These are phyloP conservation scores for Metschnikowia dekortorum DNA, from an alignment of 805 yeast genomes.

Conservation along the genomic window DNA sequence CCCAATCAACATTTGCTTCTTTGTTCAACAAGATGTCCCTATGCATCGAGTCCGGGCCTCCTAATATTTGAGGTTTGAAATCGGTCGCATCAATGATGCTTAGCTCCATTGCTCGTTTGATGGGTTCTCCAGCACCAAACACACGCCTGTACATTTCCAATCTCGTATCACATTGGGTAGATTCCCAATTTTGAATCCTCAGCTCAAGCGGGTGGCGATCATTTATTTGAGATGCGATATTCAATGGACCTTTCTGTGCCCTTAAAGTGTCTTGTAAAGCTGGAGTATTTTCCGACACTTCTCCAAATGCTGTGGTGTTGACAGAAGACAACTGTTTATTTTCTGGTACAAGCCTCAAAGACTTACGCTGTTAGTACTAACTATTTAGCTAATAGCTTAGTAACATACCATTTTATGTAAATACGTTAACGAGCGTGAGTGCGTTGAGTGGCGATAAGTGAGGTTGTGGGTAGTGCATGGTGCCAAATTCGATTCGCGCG, in stretches of 20 bases:
- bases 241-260: slow-evolving; percentile 59
- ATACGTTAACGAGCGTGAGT: background rate
- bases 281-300: slow-evolving; percentile 61
- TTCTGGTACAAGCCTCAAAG: slow-evolving; percentile 55
- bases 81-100: slow-evolving; percentile 66
- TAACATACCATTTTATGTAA: slow-evolving; percentile 10
- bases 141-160: slow-evolving; percentile 76
- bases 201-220: slow-evolving; percentile 83
- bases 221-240: slow-evolving; percentile 58
- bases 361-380: slow-evolving; percentile 23
- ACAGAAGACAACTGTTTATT: slow-evolving; percentile 42
- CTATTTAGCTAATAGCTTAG: background rate
- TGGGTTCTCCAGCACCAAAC: slow-evolving; percentile 92
- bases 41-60: slow-evolving; percentile 59
- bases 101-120: slow-evolving; percentile 86
- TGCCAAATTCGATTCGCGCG: slow-evolving; percentile 1
- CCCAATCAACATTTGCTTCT: slow-evolving; percentile 86
- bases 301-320: slow-evolving; percentile 48
- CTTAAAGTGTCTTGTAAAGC: slow-evolving; percentile 67
- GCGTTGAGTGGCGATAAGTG: slow-evolving; percentile 3
- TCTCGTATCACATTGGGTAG: slow-evolving; percentile 62
- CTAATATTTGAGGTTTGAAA: slow-evolving; percentile 59
- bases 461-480: slow-evolving; percentile 1
- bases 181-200: slow-evolving; percentile 76
- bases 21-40: slow-evolving; percentile 74